Evolutionary conservation across 2,329 filamentous ascomycete genomes (phyloP), one percentile per base, ranked within the genome.

Genomic region (Pestalotiopsis sp.): DNA sequence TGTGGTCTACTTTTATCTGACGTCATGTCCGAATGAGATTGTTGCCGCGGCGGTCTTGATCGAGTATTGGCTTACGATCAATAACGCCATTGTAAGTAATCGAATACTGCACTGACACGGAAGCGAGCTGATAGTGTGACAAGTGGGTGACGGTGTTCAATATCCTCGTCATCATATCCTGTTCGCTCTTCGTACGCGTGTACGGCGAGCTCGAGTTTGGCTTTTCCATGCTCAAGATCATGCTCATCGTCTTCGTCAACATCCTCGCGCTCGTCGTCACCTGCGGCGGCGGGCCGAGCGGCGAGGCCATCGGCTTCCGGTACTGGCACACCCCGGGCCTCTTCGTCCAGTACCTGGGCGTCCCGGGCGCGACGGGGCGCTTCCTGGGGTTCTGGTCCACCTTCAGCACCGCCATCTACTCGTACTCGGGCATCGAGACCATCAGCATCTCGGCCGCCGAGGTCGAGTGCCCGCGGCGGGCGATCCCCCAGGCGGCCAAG

Each of bases 281-380:
- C 69, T 76, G 85, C 3, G 85, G 85, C 23, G 85, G 85, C 67
- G 85, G 83, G 6, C 84, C 85, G 2, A 81, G 85, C 67, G 79
- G 83, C 72, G 82, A 86, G 70, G 78, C 82, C 56, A 85, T 83
- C 70, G 85, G 85, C 2, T 86, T 86, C 73, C 77, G 82, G 27
- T 87, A 85, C 75, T 87, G 85, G 84, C 82, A 82, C 14, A 68
- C 81, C 3, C 85, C 85, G 0, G 85, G 85, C 7, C 83, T 84
- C 0, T 86, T 86, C 73, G 82, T 80, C 25, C 74, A 77, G 2
- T 84, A 83, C 58, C 78, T 82, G 38, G 74, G 72, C 13, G 75
- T 77, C 36, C 64, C 64, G 0, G 82, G 82, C 1, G 71, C 75
- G 66, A 70, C 66, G 9, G 70, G 68, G 13, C 78, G 80, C 0